Conservation (phyloP, 345 rosid genomes). For the Carallia brachiata region DNA sequence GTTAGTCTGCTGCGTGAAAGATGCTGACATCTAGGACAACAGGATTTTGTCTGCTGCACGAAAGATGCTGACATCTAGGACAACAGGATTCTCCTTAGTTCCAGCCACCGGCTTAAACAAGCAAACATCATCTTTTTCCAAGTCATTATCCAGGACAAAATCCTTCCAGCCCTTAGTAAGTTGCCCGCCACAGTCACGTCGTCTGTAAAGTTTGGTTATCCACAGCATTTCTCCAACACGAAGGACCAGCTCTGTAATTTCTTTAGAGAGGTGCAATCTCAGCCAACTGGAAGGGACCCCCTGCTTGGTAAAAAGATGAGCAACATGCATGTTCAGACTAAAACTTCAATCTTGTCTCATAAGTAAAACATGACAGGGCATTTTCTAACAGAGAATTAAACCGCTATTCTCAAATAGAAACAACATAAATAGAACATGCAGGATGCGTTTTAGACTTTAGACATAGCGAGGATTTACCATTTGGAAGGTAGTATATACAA, state of each 20-base stretch:
- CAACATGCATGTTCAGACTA: too few species aligned
- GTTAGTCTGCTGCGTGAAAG: slow-evolving; percentile 28
- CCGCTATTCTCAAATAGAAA: too few species aligned
- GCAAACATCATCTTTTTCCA: slow-evolving; percentile 47
- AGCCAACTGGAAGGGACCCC: slow-evolving; percentile 37
- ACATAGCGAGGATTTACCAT: slow-evolving; percentile 30
- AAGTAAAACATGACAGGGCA: too few species aligned
- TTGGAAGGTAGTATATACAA: slow-evolving; percentile 34
- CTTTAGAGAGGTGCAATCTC: slow-evolving; percentile 16
- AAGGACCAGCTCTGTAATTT: slow-evolving; percentile 38
- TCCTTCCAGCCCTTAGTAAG: slow-evolving; percentile 50
- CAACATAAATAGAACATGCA: too few species aligned
- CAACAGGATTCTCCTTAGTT: slow-evolving; percentile 8
- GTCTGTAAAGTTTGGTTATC: slow-evolving; percentile 22
- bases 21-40: slow-evolving; percentile 38
- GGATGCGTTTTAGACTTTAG: too few species aligned
- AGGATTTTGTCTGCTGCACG: slow-evolving; percentile 22
- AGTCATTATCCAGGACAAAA: slow-evolving; percentile 43
- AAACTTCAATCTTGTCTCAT: too few species aligned
- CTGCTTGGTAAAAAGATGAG: slow-evolving; percentile 20
- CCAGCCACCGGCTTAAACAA: slow-evolving; percentile 34
- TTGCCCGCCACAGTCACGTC: slow-evolving; percentile 31
- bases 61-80: slow-evolving; percentile 42
- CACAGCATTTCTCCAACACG: slow-evolving; percentile 32
- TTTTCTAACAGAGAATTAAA: too few species aligned